A percentile compares a stretch with the other conserved stretches of the same genome.
These are phyloP conservation scores for Xylariales sp. DNA, from an alignment of 2,329 filamentous ascomycete species.

Conservation along the genomic window DNA sequence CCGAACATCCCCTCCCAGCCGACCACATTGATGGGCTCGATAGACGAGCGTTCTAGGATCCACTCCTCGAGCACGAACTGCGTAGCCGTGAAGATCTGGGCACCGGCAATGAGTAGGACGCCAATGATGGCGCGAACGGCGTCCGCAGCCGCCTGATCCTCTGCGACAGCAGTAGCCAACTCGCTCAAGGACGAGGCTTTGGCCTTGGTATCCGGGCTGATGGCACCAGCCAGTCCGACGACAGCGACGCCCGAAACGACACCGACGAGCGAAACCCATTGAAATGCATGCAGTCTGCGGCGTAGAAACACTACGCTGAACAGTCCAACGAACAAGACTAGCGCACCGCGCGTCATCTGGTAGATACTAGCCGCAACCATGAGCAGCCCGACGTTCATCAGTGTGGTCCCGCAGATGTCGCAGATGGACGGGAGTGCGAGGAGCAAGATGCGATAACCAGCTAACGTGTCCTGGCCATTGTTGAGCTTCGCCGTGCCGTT, in stretches of 20 bases:
- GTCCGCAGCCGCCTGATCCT: conserved; percentile 28
- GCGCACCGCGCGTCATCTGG: conserved; percentile 94
- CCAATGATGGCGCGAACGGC: conserved; percentile 71
- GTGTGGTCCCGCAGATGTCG: conserved; percentile 89
- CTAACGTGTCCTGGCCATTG: conserved; percentile 50
- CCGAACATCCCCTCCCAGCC: conserved; percentile 97
- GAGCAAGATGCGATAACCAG: conserved; percentile 66
- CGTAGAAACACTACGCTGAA: conserved; percentile 91
- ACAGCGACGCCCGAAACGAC: conserved; percentile 85
- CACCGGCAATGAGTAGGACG: conserved; percentile 84
- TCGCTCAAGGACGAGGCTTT: conserved; percentile 26
- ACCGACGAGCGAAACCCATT: conserved; percentile 84
- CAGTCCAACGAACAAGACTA: conserved; percentile 91
- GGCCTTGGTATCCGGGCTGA: conserved; percentile 60
- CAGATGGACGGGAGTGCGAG: conserved; percentile 84
- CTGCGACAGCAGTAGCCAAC: conserved; percentile 18
- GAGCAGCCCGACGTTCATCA: conserved; percentile 94
- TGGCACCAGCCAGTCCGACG: conserved; percentile 82
- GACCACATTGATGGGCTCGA: conserved; percentile 83
- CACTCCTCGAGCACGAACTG: conserved; percentile 96
- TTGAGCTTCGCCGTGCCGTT: conserved; percentile 23
- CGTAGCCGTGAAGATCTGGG: conserved; percentile 93
- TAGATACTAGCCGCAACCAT: conserved; percentile 96
- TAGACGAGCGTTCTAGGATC: conserved; percentile 63
- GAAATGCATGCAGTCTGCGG: conserved; percentile 75